Base-by-base conservation (phyloP, 148 eudicot genomes). In the Rhododendron henanense region DNA sequence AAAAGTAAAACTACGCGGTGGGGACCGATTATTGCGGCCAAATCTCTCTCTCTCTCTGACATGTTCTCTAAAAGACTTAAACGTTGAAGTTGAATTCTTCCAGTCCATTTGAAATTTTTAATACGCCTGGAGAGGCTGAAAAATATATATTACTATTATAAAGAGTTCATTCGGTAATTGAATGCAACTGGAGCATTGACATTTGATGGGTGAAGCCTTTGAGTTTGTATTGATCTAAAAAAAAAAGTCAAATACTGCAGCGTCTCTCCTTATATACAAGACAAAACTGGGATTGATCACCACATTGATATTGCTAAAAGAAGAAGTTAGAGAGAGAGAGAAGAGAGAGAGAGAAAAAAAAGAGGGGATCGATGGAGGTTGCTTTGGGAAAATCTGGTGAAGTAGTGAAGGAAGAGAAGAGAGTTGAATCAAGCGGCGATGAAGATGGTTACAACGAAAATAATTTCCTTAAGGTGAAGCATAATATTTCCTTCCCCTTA, bases 11-110 rank as follows among this genome's bases (percentile, higher is more conserved):
- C 3, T 2, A 80, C 65, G 44, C 83, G 10, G 87, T 21, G 47
- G 88, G 84, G 85, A 83, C 88, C 86, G 86, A 25, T 74, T 47
- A 80, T 83, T 85, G 85, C 88, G 89, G 88, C 78, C 83, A 37
- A 74, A 85, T 76, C 39, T 69, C 88, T 74, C 55, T 50, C 59
- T 55, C 69, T 87, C 9, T 85, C 86, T 83, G 88, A 86, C 86
- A 86, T 79, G 82, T 89, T 85, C 85, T 45, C 61, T 18, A 45
- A 83, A 84, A 79, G 89, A 91, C 92, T 87, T 88, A 84, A 89
- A 86, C 89, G 92, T 90, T 92, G 93, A 92, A 92, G 91, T 90
- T 90, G 90, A 90, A 86, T 86, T 92, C 91, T 87, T 84, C 91
- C 67, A 85, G 88, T 90, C 71, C 74, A 16, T 73, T 81, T 76